phyloP scores from a whole-genome alignment of 768 basidiomycete genomes.

The Hortiboletus campestris region DNA sequence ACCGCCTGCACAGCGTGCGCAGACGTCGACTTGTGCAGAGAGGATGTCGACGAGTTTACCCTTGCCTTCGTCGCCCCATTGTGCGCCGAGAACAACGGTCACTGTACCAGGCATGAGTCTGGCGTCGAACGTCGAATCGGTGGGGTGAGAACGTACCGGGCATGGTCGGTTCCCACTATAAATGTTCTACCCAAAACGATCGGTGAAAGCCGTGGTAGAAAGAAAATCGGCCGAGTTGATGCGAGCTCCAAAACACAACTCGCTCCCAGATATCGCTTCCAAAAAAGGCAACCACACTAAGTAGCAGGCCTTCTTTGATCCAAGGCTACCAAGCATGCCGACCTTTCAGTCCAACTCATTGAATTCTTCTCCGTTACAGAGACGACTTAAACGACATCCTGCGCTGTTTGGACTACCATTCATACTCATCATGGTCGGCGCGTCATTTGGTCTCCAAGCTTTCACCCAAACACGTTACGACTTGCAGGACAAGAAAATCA shows the following conservation, averaged over 20 bases:
- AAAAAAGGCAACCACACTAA: constrained; percentile 15
- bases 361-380: constrained; percentile 20
- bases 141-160: constrained; percentile 14
- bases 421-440: constrained; percentile 76
- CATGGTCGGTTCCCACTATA: constrained; percentile 14
- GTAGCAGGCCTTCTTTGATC: neutral
- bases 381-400: constrained; percentile 58
- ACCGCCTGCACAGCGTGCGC: constrained; percentile 95
- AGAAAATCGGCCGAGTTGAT: neutral
- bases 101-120: constrained; percentile 31
- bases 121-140: neutral
- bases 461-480: constrained; percentile 94
- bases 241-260: neutral
- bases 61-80: constrained; percentile 94
- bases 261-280: neutral
- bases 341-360: constrained; percentile 49
- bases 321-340: constrained; percentile 37
- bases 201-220: constrained; percentile 15
- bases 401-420: constrained; percentile 85
- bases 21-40: constrained; percentile 84
- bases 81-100: constrained; percentile 80
- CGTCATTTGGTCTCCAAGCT: constrained; percentile 77
- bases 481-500: constrained; percentile 75
- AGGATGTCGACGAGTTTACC: constrained; percentile 98
- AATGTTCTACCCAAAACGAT: neutral